phyloP scores from a whole-genome alignment of 2,329 filamentous ascomycete species.

The Pleoardoris graminearum region DNA sequence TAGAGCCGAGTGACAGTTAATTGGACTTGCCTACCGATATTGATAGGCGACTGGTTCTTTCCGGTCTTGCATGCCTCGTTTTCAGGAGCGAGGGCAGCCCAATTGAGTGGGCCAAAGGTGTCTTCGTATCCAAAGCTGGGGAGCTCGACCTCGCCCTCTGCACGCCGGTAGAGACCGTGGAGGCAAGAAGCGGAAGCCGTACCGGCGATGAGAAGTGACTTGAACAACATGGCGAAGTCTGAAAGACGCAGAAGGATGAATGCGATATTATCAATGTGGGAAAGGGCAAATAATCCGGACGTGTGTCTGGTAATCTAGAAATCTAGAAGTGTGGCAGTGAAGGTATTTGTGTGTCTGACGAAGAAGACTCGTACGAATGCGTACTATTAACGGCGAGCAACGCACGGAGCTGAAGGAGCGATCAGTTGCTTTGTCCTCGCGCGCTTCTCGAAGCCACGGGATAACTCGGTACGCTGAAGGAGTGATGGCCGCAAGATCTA shows the following conservation, averaged over 20 bases:
- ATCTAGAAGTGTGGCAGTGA: not conserved
- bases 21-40: constrained; percentile 46
- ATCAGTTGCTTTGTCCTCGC: too few relatives aligned
- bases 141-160: constrained; percentile 34
- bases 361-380: not conserved
- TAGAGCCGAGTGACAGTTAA: not conserved
- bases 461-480: too few relatives aligned
- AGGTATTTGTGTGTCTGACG: not conserved
- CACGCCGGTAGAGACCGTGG: constrained; percentile 47
- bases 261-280: not conserved
- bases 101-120: constrained; percentile 56
- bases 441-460: too few relatives aligned
- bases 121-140: constrained; percentile 50
- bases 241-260: not conserved
- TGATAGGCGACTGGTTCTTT: constrained; percentile 60
- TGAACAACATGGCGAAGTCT: constrained; percentile 36
- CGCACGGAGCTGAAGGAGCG: constrained; percentile 6
- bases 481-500: constrained; percentile 10
- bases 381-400: constrained; percentile 12
- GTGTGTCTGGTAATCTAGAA: not conserved
- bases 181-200: constrained; percentile 48
- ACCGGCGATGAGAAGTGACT: constrained; percentile 34
- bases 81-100: constrained; percentile 51
- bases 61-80: constrained; percentile 56
- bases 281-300: not conserved